A percentile compares a stretch with the other conserved stretches of the same genome.
Conservation (phyloP, 768 basidiomycete species). For the Naematelia encephala region DNA sequence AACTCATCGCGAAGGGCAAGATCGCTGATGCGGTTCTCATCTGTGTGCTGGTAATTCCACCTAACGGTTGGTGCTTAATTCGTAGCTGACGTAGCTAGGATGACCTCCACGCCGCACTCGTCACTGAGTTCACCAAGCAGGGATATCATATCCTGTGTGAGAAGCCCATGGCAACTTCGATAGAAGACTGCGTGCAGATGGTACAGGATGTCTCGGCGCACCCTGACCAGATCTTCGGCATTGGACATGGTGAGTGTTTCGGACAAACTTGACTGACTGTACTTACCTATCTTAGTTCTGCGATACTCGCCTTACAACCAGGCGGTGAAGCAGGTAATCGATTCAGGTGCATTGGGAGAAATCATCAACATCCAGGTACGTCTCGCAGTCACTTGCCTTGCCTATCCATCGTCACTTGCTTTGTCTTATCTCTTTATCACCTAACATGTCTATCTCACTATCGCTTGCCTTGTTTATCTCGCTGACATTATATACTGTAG, state of each 20-base stretch:
- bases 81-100: conserved; percentile 54
- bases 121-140: conserved; percentile 69
- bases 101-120: conserved; percentile 69
- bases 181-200: conserved; percentile 72
- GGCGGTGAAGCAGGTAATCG: conserved; percentile 67
- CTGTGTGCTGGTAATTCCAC: conserved; percentile 55
- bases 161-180: conserved; percentile 81
- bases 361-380: conserved; percentile 68
- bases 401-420: too few relatives aligned
- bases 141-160: conserved; percentile 88
- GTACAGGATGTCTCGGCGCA: conserved; percentile 64
- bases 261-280: neutral
- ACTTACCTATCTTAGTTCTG: conserved; percentile 58
- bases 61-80: neutral
- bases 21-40: conserved; percentile 82
- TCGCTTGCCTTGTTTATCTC: too few relatives aligned
- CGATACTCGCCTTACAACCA: conserved; percentile 80
- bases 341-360: conserved; percentile 67
- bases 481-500: too few relatives aligned
- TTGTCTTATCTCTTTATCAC: too few relatives aligned
- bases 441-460: too few relatives aligned
- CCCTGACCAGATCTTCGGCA: conserved; percentile 70
- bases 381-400: too few relatives aligned
- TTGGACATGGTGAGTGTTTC: conserved; percentile 69
- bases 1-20: conserved; percentile 66